phyloP scores from a whole-genome alignment of 192 early-diverging fungal species.

The Coemansia sp. region DNA sequence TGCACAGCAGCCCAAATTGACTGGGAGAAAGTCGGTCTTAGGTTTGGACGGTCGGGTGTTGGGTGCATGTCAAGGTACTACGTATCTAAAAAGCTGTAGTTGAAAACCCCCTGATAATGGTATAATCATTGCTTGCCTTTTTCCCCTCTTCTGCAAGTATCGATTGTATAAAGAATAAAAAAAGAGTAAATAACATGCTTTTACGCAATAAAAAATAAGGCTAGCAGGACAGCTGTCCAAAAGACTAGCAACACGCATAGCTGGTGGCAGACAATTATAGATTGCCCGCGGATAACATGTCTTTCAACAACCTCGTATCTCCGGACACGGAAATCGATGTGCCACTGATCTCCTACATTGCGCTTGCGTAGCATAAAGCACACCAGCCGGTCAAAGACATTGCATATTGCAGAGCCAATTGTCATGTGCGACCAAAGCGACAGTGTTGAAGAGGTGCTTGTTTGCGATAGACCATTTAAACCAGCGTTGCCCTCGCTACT shows the following conservation, averaged over 20 bases:
- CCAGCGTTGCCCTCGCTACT: background rate
- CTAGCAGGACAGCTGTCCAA: constrained; percentile 3
- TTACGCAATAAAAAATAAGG: constrained; percentile 26
- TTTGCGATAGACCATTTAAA: background rate
- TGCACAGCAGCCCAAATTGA: background rate
- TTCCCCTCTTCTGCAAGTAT: too few species aligned
- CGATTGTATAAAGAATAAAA: constrained; percentile 6
- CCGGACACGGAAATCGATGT: constrained; percentile 18
- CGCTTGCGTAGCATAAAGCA: constrained; percentile 28
- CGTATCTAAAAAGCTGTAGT: background rate
- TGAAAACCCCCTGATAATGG: background rate
- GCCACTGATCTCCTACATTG: constrained; percentile 24
- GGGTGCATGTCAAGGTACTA: constrained; percentile 42
- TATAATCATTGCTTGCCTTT: too few species aligned
- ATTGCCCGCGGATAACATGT: constrained; percentile 25
- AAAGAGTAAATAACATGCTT: background rate
- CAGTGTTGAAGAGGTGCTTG: background rate
- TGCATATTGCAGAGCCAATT: background rate
- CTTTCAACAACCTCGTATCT: constrained; percentile 26
- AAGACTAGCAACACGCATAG: constrained; percentile 10
- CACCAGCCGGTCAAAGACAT: constrained; percentile 2
- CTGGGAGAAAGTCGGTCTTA: constrained; percentile 18
- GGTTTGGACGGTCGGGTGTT: constrained; percentile 18
- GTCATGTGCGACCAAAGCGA: constrained; percentile 29
- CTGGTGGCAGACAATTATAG: constrained; percentile 23